A percentile compares a stretch with the other conserved stretches of the same genome.
phyloP scores from a whole-genome alignment of 1,284 basidiomycete genomes.

The Peniophora sp. region DNA sequence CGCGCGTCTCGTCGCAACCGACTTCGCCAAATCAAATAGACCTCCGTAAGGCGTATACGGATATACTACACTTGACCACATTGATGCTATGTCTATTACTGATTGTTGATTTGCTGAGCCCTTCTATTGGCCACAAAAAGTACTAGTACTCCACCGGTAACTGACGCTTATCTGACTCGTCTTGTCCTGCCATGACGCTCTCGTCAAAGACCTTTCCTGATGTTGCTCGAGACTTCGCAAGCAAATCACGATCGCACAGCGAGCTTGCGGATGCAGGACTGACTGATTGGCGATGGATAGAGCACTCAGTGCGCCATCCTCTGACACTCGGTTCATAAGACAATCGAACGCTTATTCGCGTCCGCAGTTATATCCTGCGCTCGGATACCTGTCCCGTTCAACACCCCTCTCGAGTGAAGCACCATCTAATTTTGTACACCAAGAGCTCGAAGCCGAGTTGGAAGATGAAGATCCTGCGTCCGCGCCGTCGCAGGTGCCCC shows the following conservation, averaged over 20 bases:
- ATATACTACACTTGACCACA: too few species aligned
- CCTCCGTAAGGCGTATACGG: too few species aligned
- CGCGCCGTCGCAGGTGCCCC: conserved; percentile 28
- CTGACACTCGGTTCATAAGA: conserved; percentile 6
- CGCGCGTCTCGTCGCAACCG: conserved; percentile 6
- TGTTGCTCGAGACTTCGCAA: neutral
- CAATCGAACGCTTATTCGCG: too few species aligned
- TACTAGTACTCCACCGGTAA: too few species aligned
- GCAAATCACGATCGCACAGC: neutral
- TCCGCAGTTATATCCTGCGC: conserved; percentile 23
- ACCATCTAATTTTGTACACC: neutral
- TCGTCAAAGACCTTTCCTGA: neutral
- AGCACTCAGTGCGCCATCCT: conserved; percentile 34
- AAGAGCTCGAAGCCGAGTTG: conserved; percentile 7
- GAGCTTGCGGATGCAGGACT: conserved; percentile 4
- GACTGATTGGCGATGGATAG: conserved; percentile 49
- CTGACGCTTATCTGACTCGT: too few species aligned
- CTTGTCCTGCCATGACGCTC: too few species aligned
- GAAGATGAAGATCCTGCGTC: conserved; percentile 14
- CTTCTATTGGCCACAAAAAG: too few species aligned
- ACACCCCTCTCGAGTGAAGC: conserved; percentile 11
- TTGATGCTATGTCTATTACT: too few species aligned
- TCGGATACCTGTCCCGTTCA: conserved; percentile 44
- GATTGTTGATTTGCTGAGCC: too few species aligned
- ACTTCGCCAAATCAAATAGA: too few species aligned